Evolutionary conservation across 176 grass and related monocot genomes (phyloP).

Genomic region (Pharus latifolius): DNA sequence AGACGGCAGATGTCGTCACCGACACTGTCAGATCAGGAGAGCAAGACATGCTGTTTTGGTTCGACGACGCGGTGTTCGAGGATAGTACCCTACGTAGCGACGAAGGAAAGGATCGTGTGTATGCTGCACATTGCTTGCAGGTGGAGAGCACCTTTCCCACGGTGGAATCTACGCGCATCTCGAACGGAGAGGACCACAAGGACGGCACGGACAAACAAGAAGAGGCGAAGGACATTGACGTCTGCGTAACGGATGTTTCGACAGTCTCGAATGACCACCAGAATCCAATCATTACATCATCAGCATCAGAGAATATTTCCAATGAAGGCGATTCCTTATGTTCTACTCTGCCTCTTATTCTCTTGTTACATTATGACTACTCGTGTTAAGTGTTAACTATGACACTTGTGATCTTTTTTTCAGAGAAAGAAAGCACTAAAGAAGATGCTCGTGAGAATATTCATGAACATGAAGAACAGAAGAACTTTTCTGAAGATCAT

Average conservation of each 20-base stretch:
- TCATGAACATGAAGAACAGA: not conserved
- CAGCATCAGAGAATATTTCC: not conserved
- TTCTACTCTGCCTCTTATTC: not conserved
- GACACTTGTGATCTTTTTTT: not conserved
- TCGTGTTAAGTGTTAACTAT: not conserved
- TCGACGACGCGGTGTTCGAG: conserved; percentile 49
- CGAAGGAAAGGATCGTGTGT: conserved; percentile 49
- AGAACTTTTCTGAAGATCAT: not conserved
- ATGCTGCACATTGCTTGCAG: conserved; percentile 25
- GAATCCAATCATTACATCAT: not conserved
- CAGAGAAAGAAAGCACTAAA: conserved; percentile 3
- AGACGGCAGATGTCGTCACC: not conserved
- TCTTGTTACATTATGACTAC: not conserved
- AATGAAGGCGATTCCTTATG: conserved; percentile 18
- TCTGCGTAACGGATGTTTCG: not conserved
- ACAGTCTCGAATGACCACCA: not conserved
- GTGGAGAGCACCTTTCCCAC: conserved; percentile 25
- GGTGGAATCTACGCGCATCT: conserved; percentile 18
- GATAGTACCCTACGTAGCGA: conserved; percentile 35
- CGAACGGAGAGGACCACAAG: not conserved
- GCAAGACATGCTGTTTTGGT: conserved; percentile 45
- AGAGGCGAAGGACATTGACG: not conserved
- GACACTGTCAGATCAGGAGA: not conserved
- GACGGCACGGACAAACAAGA: not conserved
- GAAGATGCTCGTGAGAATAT: not conserved